Evolutionary conservation across 2,329 filamentous ascomycete genomes (phyloP).

Genomic region (Paecilomyces variotii): DNA sequence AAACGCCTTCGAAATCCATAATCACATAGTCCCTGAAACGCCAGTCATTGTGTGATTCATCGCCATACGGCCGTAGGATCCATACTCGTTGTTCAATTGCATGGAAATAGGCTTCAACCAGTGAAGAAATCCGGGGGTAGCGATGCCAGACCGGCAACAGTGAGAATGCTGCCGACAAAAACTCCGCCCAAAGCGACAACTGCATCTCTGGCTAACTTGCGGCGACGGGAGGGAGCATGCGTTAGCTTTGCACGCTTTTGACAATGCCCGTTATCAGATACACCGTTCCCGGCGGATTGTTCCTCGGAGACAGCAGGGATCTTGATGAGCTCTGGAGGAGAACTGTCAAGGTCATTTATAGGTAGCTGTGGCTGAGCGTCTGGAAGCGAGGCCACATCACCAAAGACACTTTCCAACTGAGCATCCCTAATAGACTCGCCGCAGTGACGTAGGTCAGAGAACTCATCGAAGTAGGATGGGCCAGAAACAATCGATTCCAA

Average conservation of each 20-base stretch:
- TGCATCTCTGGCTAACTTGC: conserved; percentile 27
- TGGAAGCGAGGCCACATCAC: conserved; percentile 7
- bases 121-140: conserved; percentile 36
- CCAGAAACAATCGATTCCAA: neutral
- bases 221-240: conserved; percentile 3
- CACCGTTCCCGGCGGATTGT: conserved; percentile 1
- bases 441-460: neutral
- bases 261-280: neutral
- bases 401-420: neutral
- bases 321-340: conserved; percentile 9
- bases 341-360: conserved; percentile 6
- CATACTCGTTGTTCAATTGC: neutral
- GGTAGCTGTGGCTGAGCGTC: conserved; percentile 19
- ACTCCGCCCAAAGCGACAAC: conserved; percentile 33
- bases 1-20: neutral
- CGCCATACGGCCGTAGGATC: neutral
- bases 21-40: neutral
- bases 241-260: conserved; percentile 2
- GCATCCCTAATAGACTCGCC: neutral
- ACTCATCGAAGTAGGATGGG: neutral
- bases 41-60: neutral
- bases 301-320: conserved; percentile 5
- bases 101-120: conserved; percentile 9
- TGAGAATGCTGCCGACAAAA: conserved; percentile 34
- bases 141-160: conserved; percentile 32